A percentile compares a stretch with the other conserved stretches of the same genome.
Evolutionary conservation across 140 eudicot species (phyloP).

Genomic region (Anethum foeniculum): DNA sequence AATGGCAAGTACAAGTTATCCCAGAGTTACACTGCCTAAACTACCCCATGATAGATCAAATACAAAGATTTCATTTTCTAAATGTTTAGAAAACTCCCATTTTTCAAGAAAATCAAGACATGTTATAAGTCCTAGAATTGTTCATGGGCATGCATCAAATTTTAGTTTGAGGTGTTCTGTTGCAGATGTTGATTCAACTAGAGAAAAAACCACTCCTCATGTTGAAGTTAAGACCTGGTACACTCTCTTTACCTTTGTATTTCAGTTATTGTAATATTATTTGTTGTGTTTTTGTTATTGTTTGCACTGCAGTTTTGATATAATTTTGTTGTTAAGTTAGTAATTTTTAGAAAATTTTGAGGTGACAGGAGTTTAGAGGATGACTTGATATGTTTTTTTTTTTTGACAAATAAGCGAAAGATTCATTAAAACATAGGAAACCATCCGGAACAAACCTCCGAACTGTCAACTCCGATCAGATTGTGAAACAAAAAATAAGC

Average conservation of each 20-base stretch:
- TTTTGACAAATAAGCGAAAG: too few relatives aligned
- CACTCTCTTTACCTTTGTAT: neutral
- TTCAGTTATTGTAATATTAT: neutral
- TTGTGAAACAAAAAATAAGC: too few relatives aligned
- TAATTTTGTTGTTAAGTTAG: neutral
- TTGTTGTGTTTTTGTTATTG: neutral
- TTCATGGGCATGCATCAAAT: neutral
- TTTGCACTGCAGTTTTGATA: neutral
- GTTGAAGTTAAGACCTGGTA: slow-evolving; percentile 10
- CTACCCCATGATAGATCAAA: neutral
- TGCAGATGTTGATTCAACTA: slow-evolving; percentile 7
- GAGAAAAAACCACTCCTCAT: neutral
- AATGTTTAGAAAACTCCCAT: neutral
- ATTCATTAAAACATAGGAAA: too few relatives aligned
- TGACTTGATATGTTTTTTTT: too few relatives aligned
- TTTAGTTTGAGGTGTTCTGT: slow-evolving; percentile 7
- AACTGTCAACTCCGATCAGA: too few relatives aligned
- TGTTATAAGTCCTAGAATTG: neutral
- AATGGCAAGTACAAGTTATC: neutral
- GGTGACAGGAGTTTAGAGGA: neutral
- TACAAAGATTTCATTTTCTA: neutral
- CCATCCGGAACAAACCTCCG: too few relatives aligned
- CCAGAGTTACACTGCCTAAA: neutral
- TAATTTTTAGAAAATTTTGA: neutral
- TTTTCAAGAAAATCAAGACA: neutral